Evolutionary conservation across 2,329 filamentous ascomycete species (phyloP).

Genomic region (Alternaria postmessia): DNA sequence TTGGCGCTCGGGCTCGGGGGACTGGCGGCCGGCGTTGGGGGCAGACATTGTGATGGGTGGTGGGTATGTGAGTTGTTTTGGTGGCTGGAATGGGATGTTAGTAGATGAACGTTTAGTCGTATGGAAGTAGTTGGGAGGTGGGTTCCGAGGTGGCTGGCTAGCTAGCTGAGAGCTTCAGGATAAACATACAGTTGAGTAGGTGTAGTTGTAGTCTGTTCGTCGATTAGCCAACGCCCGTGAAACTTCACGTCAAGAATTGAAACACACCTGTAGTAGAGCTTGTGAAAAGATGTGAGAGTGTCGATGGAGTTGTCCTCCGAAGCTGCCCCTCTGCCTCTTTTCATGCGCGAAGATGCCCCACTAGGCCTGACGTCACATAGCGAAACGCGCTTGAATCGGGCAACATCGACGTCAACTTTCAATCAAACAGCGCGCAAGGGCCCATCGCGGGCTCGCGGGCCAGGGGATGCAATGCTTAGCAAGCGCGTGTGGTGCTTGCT

Average conservation of each 20-base stretch:
- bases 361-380: slow-evolving; percentile 34
- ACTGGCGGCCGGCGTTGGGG: slow-evolving; percentile 73
- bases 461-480: slow-evolving; percentile 10
- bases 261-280: slow-evolving; percentile 6
- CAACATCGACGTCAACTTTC: slow-evolving; percentile 36
- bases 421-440: slow-evolving; percentile 16
- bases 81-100: not conserved
- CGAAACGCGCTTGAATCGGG: slow-evolving; percentile 25
- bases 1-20: slow-evolving; percentile 76
- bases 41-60: slow-evolving; percentile 64
- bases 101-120: not conserved
- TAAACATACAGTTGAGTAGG: not conserved
- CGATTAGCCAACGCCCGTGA: not conserved
- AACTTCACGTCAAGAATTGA: too few relatives aligned
- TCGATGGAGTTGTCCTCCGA: not conserved
- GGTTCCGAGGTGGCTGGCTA: not conserved
- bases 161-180: not conserved
- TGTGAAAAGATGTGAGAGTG: not conserved
- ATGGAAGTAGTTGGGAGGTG: not conserved
- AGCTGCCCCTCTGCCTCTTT: slow-evolving; percentile 15
- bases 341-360: slow-evolving; percentile 30
- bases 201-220: not conserved
- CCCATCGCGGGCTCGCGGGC: slow-evolving; percentile 10
- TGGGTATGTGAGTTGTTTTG: slow-evolving; percentile 1
- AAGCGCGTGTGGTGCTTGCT: slow-evolving; percentile 11